A percentile compares a stretch with the other conserved stretches of the same genome.
Conservation (phyloP, 352 stramenopile genomes). For the Phytopythium kandeliae region DNA sequence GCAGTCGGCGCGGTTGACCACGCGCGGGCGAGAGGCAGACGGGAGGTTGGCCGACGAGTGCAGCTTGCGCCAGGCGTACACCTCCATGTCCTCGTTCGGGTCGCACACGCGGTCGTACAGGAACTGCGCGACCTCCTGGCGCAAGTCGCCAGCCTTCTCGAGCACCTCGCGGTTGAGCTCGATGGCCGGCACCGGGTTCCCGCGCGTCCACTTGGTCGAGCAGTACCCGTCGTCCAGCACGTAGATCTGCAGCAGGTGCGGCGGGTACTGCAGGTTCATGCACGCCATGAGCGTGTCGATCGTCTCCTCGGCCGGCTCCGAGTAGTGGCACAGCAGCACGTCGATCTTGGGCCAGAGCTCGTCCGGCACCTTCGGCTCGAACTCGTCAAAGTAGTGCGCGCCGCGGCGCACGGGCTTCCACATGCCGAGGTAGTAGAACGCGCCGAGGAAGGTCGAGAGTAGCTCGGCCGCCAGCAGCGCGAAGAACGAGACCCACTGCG, state of each 20-base stretch:
- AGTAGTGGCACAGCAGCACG: slow-evolving; percentile 77
- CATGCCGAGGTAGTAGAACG: slow-evolving; percentile 87
- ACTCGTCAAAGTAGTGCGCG: slow-evolving; percentile 86
- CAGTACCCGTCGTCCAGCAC: slow-evolving; percentile 85
- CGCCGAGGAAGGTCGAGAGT: slow-evolving; percentile 59
- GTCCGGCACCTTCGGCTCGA: slow-evolving; percentile 74
- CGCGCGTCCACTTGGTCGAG: slow-evolving; percentile 74
- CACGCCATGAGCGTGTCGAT: slow-evolving; percentile 84
- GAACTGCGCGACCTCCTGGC: slow-evolving; percentile 83
- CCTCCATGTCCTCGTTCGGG: slow-evolving; percentile 82
- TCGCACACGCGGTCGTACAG: slow-evolving; percentile 87
- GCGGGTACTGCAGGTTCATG: slow-evolving; percentile 86
- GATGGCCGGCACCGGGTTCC: slow-evolving; percentile 56
- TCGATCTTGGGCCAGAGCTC: slow-evolving; percentile 84
- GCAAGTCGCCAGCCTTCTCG: slow-evolving; percentile 72
- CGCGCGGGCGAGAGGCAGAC: slow-evolving; percentile 54
- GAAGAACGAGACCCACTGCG: slow-evolving; percentile 83
- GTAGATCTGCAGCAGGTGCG: slow-evolving; percentile 82
- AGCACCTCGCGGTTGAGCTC: slow-evolving; percentile 76
- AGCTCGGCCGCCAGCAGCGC: slow-evolving; percentile 59
- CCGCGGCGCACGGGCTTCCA: slow-evolving; percentile 85
- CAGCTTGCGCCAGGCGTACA: slow-evolving; percentile 83
- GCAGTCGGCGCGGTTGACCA: slow-evolving; percentile 73
- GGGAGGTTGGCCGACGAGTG: slow-evolving; percentile 81
- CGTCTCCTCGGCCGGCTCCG: slow-evolving; percentile 77